Evolutionary conservation across 352 stramenopile species (phyloP), one percentile per base, ranked within the genome.

Genomic region (Pythium myriotylum): DNA sequence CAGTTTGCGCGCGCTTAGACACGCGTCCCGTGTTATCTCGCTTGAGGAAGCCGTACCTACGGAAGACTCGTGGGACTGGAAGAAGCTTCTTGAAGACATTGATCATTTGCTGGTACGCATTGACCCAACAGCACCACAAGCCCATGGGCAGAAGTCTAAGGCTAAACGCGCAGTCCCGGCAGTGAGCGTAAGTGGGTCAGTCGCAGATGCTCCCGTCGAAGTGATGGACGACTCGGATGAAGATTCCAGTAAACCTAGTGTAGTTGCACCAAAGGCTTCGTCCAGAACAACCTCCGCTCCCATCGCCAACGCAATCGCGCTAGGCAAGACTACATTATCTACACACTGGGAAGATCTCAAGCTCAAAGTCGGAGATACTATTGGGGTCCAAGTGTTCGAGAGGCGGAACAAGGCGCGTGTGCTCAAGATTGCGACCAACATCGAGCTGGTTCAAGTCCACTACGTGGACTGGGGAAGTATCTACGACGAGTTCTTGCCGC

Each of bases 391-490:
- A 29, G 81, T 91, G 33, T 87, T 85, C 50, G 81, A 90, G 62
- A 90, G 88, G 57, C 79, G 83, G 54, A 89, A 89, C 47, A 74
- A 77, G 26, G 83, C 83, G 4, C 61, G 85, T 41, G 76, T 92
- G 33, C 56, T 86, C 20, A 82, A 86, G 55, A 72, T 92, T 22
- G 77, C 78, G 54, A 66, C 74, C 47, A 80, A 91, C 57, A 83
- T 88, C 66, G 76, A 91, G 52, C 68, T 92, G 35, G 81, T 90
- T 49, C 81, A 89, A 46, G 76, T 92, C 27, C 83, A 92, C 58
- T 92, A 92, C 60, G 77, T 84, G 3, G 79, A 91, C 63, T 92
- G 83, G 83, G 79, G 82, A 20, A 91, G 81, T 39, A 88, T 92
- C 59, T 92, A 92, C 63, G 83, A 92, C 58, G 83, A 92, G 67